Evolutionary conservation across 768 basidiomycete genomes (phyloP).

Genomic region (Coprinopsis marcescibilis): DNA sequence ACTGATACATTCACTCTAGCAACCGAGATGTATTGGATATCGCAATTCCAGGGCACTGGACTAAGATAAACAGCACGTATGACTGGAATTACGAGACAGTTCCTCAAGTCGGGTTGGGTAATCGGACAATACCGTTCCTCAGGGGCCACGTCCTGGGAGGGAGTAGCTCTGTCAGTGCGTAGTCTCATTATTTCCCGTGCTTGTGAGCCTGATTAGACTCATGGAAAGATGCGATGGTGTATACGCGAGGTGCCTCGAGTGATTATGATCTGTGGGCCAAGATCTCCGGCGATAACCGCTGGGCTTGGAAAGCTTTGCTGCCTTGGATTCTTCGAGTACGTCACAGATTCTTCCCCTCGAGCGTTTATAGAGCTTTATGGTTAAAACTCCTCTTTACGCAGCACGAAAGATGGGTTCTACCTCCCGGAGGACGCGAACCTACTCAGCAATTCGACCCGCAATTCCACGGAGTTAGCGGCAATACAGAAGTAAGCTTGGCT

Average conservation of each 20-base stretch:
- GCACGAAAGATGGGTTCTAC: too few relatives aligned
- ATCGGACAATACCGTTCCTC: conserved; percentile 7
- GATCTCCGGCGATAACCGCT: conserved; percentile 24
- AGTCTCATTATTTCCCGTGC: background rate
- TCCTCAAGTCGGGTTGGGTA: conserved; percentile 14
- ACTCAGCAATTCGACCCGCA: too few relatives aligned
- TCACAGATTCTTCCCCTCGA: background rate
- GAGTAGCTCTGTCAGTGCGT: conserved; percentile 15
- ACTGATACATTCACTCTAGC: background rate
- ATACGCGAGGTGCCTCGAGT: conserved; percentile 23
- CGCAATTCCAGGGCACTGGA: conserved; percentile 16
- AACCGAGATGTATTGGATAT: conserved; percentile 12
- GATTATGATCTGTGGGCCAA: conserved; percentile 25
- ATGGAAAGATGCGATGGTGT: conserved; percentile 18
- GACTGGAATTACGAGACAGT: conserved; percentile 18
- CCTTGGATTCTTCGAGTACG: conserved; percentile 22
- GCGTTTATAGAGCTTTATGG: background rate
- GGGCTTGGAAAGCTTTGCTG: conserved; percentile 26
- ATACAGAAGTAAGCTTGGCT: too few relatives aligned
- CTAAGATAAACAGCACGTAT: conserved; percentile 5
- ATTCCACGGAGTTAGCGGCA: too few relatives aligned
- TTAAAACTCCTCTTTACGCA: too few relatives aligned
- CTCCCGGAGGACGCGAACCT: too few relatives aligned
- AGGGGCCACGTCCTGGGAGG: conserved; percentile 16
- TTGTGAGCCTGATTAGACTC: background rate